A percentile compares a stretch with the other conserved stretches of the same genome.
Evolutionary conservation across 1,284 basidiomycete genomes (phyloP).

Genomic region (Termitomyces sp.): DNA sequence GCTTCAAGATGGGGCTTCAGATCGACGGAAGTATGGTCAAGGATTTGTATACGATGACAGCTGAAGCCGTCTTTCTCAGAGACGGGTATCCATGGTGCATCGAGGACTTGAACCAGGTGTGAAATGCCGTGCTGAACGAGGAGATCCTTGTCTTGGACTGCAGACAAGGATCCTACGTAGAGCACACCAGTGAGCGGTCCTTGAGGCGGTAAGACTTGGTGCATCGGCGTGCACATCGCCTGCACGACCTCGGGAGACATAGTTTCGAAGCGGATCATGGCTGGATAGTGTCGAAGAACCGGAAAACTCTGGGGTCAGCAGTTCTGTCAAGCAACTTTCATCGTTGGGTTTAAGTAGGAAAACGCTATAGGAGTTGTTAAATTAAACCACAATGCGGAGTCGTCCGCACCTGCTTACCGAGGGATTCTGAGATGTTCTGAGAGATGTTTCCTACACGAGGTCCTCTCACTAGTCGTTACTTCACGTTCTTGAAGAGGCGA

Average conservation of each 20-base stretch:
- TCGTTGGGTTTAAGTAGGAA: slow-evolving; percentile 16
- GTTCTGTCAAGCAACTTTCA: slow-evolving; percentile 7
- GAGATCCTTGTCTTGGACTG: slow-evolving; percentile 44
- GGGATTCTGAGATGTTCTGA: slow-evolving; percentile 9
- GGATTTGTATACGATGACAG: slow-evolving; percentile 60
- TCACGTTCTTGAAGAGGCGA: slow-evolving; percentile 7
- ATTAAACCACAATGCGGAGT: slow-evolving; percentile 12
- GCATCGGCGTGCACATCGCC: slow-evolving; percentile 78
- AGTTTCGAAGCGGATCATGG: slow-evolving; percentile 70
- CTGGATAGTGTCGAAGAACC: not conserved
- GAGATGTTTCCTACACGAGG: slow-evolving; percentile 9
- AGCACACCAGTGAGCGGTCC: slow-evolving; percentile 34
- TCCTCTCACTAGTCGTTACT: slow-evolving; percentile 8
- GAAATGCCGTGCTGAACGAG: slow-evolving; percentile 46
- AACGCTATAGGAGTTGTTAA: slow-evolving; percentile 14
- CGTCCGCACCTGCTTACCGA: slow-evolving; percentile 15
- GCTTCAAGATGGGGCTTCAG: slow-evolving; percentile 50
- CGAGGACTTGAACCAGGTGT: slow-evolving; percentile 65
- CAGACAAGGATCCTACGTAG: slow-evolving; percentile 51
- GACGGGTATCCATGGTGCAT: slow-evolving; percentile 62
- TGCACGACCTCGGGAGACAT: slow-evolving; percentile 68
- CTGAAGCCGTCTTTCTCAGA: slow-evolving; percentile 53
- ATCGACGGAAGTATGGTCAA: slow-evolving; percentile 50
- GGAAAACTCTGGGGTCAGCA: slow-evolving; percentile 1
- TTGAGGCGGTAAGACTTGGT: slow-evolving; percentile 52